phyloP scores from a whole-genome alignment of 371 early-diverging fungal genomes.

The Lichtheimia hyalospora region DNA sequence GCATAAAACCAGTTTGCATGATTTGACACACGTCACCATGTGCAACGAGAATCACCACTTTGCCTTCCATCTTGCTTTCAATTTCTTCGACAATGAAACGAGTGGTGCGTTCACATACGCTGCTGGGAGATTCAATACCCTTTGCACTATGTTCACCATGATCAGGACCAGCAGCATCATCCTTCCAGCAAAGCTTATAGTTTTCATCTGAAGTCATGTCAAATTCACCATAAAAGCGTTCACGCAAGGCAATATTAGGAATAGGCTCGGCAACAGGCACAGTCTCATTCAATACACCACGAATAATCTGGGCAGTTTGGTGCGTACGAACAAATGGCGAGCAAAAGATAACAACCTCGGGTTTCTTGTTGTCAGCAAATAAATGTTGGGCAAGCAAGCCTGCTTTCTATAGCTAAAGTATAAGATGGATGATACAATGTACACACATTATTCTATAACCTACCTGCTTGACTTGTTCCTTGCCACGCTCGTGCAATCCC shows the following conservation, averaged over 20 bases:
- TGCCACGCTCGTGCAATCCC: constrained; percentile 45
- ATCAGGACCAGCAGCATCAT: constrained; percentile 34
- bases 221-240: constrained; percentile 42
- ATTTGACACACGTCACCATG: constrained; percentile 54
- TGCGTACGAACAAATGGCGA: constrained; percentile 49
- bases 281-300: constrained; percentile 28
- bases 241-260: constrained; percentile 31
- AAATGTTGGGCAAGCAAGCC: constrained; percentile 36
- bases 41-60: constrained; percentile 41
- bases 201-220: constrained; percentile 43
- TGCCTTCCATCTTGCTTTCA: constrained; percentile 38
- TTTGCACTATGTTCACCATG: constrained; percentile 42
- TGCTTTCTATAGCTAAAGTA: constrained; percentile 14
- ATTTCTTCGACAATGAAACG: constrained; percentile 38
- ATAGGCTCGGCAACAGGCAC: constrained; percentile 8
- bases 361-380: constrained; percentile 18
- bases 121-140: constrained; percentile 36
- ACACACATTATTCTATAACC: too few relatives aligned
- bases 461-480: constrained; percentile 43
- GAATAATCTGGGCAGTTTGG: constrained; percentile 46
- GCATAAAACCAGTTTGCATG: constrained; percentile 34
- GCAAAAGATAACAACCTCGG: constrained; percentile 34
- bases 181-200: constrained; percentile 40
- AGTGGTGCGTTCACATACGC: constrained; percentile 39
- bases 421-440: neutral